Conservation (phyloP, 225 moss, liverwort and hornwort genomes). For the Straminergon stramineum region DNA sequence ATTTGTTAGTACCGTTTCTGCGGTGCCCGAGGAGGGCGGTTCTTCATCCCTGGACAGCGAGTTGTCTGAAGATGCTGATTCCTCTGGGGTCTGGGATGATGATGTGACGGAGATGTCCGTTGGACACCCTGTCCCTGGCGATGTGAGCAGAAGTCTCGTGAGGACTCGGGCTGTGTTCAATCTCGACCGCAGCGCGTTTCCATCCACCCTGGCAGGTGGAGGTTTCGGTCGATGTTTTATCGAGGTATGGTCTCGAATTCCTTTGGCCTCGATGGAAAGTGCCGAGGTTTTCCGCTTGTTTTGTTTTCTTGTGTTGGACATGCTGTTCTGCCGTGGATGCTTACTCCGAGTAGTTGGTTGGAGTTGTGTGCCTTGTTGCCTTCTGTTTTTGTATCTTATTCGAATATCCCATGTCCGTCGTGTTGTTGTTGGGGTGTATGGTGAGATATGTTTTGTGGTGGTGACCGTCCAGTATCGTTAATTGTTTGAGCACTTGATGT, state of each 20-base stretch:
- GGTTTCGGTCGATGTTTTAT: conserved; percentile 71
- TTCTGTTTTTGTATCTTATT: neutral
- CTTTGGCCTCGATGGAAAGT: neutral
- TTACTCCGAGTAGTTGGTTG: neutral
- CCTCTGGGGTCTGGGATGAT: neutral
- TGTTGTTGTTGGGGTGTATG: neutral
- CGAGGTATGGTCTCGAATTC: conserved; percentile 30
- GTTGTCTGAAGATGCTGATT: neutral
- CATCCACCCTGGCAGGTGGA: conserved; percentile 18
- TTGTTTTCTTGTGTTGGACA: neutral
- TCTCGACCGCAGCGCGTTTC: conserved; percentile 4
- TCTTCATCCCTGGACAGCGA: neutral
- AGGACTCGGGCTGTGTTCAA: conserved; percentile 10
- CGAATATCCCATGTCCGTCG: neutral
- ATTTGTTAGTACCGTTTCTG: neutral
- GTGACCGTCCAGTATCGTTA: neutral
- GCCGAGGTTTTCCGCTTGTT: neutral
- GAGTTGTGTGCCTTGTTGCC: too few species aligned
- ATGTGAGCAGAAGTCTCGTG: neutral
- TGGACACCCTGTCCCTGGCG: neutral
- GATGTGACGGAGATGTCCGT: neutral
- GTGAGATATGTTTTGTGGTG: neutral
- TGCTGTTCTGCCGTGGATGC: neutral
- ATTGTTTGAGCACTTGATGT: neutral
- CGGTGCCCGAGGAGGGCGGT: neutral